These are phyloP conservation scores for Lobosporangium transversale DNA, from an alignment of 192 early-diverging fungal genomes.

Conservation along the genomic window DNA sequence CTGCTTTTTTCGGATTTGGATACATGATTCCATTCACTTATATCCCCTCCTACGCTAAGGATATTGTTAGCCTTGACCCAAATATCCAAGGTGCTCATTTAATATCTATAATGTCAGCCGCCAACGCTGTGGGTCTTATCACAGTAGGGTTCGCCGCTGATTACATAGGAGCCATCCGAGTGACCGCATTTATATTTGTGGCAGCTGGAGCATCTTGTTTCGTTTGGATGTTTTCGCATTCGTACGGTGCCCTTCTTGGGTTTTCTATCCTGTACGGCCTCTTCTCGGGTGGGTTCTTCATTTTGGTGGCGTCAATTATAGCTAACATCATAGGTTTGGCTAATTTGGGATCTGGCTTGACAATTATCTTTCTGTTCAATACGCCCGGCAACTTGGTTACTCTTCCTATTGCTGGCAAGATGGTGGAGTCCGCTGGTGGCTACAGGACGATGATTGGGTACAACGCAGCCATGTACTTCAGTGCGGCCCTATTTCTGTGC, in stretches of 20 bases:
- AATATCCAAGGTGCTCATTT: slow-evolving; percentile 49
- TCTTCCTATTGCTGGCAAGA: slow-evolving; percentile 38
- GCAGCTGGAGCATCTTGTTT: slow-evolving; percentile 33
- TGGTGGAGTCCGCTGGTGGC: slow-evolving; percentile 17
- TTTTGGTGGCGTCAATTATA: slow-evolving; percentile 44
- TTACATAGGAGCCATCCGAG: slow-evolving; percentile 40
- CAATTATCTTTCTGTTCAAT: slow-evolving; percentile 54
- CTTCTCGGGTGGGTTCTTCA: slow-evolving; percentile 51
- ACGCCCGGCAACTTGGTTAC: slow-evolving; percentile 51
- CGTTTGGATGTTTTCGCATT: slow-evolving; percentile 56
- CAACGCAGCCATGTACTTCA: slow-evolving; percentile 34
- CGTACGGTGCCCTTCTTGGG: slow-evolving; percentile 28
- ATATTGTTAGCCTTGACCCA: slow-evolving; percentile 34
- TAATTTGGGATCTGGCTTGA: slow-evolving; percentile 54
- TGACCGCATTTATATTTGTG: slow-evolving; percentile 30
- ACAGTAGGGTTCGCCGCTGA: slow-evolving; percentile 48
- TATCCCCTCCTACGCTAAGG: slow-evolving; percentile 25
- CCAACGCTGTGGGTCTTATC: slow-evolving; percentile 48
- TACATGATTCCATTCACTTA: slow-evolving; percentile 36
- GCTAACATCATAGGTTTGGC: slow-evolving; percentile 65
- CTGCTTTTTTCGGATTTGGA: slow-evolving; percentile 27
- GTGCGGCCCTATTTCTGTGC: slow-evolving; percentile 3
- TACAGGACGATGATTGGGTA: slow-evolving; percentile 42
- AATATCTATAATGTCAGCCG: slow-evolving; percentile 50
- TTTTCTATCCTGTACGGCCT: slow-evolving; percentile 47